Base-by-base conservation (phyloP, 2,329 filamentous ascomycete genomes). In the Ramularia collo-cygni region DNA sequence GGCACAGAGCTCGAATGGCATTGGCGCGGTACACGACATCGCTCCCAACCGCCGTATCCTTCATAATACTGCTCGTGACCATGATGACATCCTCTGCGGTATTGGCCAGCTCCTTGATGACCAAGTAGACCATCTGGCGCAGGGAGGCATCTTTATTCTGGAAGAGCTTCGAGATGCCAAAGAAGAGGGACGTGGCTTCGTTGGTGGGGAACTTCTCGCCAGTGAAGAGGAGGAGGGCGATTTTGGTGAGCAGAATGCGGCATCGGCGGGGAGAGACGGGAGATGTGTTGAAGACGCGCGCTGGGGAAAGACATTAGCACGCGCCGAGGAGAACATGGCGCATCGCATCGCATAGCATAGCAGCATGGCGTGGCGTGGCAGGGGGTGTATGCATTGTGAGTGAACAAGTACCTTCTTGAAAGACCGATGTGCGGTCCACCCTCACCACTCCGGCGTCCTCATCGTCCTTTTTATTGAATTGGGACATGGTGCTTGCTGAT, bases 31-130 rank as follows among this genome's bases (percentile, higher is more conserved):
- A 95, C 41, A 95, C 80, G 38, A 89, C 83, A 62, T 96, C 92
- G 59, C 87, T 95, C 59, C 89, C 86, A 49, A 93, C 88, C 37
- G 89, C 88, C 8, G 90, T 95, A 65, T 98, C 92, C 74, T 98
- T 98, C 92, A 96, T 98, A 56, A 98, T 95, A 55, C 90, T 95
- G 68, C 87, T 94, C 13, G 92, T 98, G 47, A 95, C 92, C 92
- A 98, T 96, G 64, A 98, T 98, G 51, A 95, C 93, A 74, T 98
- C 92, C 71, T 96, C 88, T 43, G 92, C 92, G 16, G 88, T 95
- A 65, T 81, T 80, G 53, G 90, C 87, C 59, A 98, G 75, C 76
- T 98, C 92, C 78, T 96, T 98, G 72, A 96, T 86, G 63, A 95
- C 82, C 53, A 96, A 76, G 70, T 96, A 94, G 37, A 98, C 90